These are phyloP conservation scores for Lyophyllum atratum DNA, from an alignment of 768 basidiomycete genomes.

Conservation along the genomic window DNA sequence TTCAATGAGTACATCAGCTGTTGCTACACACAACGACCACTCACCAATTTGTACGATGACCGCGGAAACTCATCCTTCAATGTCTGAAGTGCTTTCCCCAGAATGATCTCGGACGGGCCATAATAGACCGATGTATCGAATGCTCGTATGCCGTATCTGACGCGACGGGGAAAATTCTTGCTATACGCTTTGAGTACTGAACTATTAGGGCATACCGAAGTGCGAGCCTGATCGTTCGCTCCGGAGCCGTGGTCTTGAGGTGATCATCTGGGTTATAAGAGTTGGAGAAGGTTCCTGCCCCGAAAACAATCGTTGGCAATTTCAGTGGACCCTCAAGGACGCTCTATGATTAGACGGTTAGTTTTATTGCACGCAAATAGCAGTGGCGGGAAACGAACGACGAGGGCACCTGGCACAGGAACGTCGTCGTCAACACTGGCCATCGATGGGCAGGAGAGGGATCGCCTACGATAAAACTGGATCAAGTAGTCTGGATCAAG, in stretches of 20 bases:
- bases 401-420: constrained; percentile 36
- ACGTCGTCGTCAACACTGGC: constrained; percentile 31
- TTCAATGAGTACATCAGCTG: neutral
- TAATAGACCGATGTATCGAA: constrained; percentile 87
- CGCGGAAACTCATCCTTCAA: constrained; percentile 75
- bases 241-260: constrained; percentile 54
- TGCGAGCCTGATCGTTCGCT: constrained; percentile 72
- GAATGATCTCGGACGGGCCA: constrained; percentile 75
- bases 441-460: neutral
- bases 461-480: neutral
- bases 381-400: constrained; percentile 33
- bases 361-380: neutral
- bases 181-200: constrained; percentile 8
- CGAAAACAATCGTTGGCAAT: constrained; percentile 61
- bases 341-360: constrained; percentile 22
- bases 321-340: constrained; percentile 33
- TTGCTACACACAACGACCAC: constrained; percentile 10
- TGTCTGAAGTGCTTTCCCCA: constrained; percentile 64
- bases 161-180: neutral
- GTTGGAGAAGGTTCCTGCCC: constrained; percentile 69
- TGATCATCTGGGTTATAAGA: constrained; percentile 66
- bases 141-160: constrained; percentile 76
- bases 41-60: constrained; percentile 72
- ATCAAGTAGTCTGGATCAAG: neutral
- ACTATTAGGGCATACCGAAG: constrained; percentile 53